A percentile compares a stretch with the other conserved stretches of the same genome.
Evolutionary conservation across 495 filamentous ascomycete genomes (phyloP).

Genomic region (Parathielavia appendiculata): DNA sequence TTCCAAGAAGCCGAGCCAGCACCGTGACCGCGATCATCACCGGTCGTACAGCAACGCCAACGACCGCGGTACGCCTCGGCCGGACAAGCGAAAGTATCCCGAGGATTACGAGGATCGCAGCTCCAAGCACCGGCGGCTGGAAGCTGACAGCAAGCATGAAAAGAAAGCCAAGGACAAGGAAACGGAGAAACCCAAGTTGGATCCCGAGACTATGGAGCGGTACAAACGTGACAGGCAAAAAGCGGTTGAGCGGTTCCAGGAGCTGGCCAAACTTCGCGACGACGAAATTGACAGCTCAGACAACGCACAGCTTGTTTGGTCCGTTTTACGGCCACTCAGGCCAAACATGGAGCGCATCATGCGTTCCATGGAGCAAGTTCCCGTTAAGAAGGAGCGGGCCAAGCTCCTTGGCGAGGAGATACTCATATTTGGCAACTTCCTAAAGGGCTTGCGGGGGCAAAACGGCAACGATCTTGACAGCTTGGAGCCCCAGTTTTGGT

Average conservation of each 20-base stretch:
- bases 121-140: conserved; percentile 33
- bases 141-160: conserved; percentile 29
- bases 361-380: conserved; percentile 40
- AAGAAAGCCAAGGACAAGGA: conserved; percentile 32
- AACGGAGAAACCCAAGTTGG: conserved; percentile 33
- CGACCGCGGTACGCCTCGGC: conserved; percentile 41
- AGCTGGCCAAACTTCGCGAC: conserved; percentile 30
- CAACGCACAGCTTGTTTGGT: conserved; percentile 38
- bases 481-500: conserved; percentile 46
- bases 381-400: conserved; percentile 42
- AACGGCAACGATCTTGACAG: conserved; percentile 35
- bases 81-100: conserved; percentile 45
- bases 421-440: conserved; percentile 42
- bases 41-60: conserved; percentile 45
- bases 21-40: conserved; percentile 43
- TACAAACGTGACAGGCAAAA: conserved; percentile 32
- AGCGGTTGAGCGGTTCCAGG: conserved; percentile 33
- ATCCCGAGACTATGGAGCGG: conserved; percentile 33
- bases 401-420: conserved; percentile 45
- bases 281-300: conserved; percentile 32
- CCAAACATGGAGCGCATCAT: conserved; percentile 40
- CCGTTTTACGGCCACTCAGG: conserved; percentile 42
- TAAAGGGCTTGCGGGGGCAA: conserved; percentile 35
- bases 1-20: conserved; percentile 38
- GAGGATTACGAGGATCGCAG: conserved; percentile 35